Percentiles rank a stretch among this genome's conserved stretches.
Evolutionary conservation across 2,329 filamentous ascomycete species (phyloP).

Genomic region (Pseudogymnoascus sp.): DNA sequence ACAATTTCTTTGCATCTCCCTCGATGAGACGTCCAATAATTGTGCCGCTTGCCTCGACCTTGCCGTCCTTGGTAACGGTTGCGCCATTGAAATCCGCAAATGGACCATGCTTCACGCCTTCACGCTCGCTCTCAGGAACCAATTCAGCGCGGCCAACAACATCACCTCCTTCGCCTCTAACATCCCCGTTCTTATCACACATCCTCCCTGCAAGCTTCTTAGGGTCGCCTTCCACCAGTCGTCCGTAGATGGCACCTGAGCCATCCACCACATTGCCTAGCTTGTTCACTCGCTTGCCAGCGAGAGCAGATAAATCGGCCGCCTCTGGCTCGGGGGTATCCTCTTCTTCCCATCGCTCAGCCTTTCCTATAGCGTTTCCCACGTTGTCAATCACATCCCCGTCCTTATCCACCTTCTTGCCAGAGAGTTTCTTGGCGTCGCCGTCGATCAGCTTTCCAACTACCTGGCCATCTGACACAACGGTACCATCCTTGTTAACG

Average conservation of each 20-base stretch:
- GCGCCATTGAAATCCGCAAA: conserved; percentile 60
- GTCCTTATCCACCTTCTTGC: conserved; percentile 59
- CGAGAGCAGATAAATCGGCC: conserved; percentile 52
- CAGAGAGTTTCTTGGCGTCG: conserved; percentile 54
- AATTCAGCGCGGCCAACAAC: conserved; percentile 61
- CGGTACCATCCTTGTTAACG: conserved; percentile 46
- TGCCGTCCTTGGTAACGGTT: conserved; percentile 61
- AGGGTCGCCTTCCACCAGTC: conserved; percentile 59
- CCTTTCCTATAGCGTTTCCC: conserved; percentile 60
- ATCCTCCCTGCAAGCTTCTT: conserved; percentile 59
- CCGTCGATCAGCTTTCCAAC: conserved; percentile 56
- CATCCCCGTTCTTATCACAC: conserved; percentile 63
- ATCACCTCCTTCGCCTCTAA: conserved; percentile 66
- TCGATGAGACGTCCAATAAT: conserved; percentile 64
- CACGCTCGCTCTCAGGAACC: conserved; percentile 58
- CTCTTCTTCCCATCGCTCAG: conserved; percentile 58
- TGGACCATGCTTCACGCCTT: conserved; percentile 56
- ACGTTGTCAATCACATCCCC: conserved; percentile 60
- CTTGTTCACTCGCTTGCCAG: conserved; percentile 66
- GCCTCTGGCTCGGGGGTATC: conserved; percentile 38
- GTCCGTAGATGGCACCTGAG: conserved; percentile 50
- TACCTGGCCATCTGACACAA: conserved; percentile 46
- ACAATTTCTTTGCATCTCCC: conserved; percentile 64
- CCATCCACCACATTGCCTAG: conserved; percentile 54
- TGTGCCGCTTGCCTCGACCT: conserved; percentile 57